Evolutionary conservation across 2,329 filamentous ascomycete genomes (phyloP).

Genomic region (Monilinia polystroma): DNA sequence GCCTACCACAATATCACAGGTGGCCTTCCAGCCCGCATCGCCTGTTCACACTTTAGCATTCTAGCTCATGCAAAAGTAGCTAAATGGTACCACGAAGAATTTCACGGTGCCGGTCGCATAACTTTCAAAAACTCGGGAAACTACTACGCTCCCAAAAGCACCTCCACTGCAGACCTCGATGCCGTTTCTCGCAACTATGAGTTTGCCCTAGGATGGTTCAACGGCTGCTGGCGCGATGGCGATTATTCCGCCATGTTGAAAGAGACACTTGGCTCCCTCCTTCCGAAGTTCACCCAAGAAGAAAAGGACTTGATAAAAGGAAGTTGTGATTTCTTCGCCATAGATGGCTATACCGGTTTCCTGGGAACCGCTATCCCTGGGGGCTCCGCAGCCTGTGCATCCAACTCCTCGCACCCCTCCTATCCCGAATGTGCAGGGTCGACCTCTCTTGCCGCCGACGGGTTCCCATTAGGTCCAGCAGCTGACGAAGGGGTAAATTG

Average conservation of each 20-base stretch:
- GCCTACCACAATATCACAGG: slow-evolving; percentile 45
- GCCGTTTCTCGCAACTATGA: slow-evolving; percentile 42
- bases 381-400: slow-evolving; percentile 43
- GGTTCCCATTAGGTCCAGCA: slow-evolving; percentile 47
- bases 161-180: slow-evolving; percentile 34
- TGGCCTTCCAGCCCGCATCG: slow-evolving; percentile 44
- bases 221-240: slow-evolving; percentile 47
- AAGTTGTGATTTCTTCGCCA: slow-evolving; percentile 56
- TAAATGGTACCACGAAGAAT: slow-evolving; percentile 54
- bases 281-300: slow-evolving; percentile 47
- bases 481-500: slow-evolving; percentile 45
- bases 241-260: slow-evolving; percentile 52
- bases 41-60: slow-evolving; percentile 48
- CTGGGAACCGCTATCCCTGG: slow-evolving; percentile 39
- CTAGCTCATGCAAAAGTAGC: slow-evolving; percentile 51
- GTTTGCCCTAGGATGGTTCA: slow-evolving; percentile 50
- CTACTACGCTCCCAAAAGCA: slow-evolving; percentile 50
- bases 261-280: slow-evolving; percentile 46
- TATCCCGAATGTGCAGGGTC: slow-evolving; percentile 39
- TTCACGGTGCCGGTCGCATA: slow-evolving; percentile 51
- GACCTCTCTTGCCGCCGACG: slow-evolving; percentile 40
- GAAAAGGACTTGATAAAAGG: slow-evolving; percentile 52
- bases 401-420: slow-evolving; percentile 32
- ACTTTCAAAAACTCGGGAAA: slow-evolving; percentile 46
- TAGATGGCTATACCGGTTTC: slow-evolving; percentile 56